Conservation (phyloP, 2,329 filamentous ascomycete species). For the Stenocarpella maydis region DNA sequence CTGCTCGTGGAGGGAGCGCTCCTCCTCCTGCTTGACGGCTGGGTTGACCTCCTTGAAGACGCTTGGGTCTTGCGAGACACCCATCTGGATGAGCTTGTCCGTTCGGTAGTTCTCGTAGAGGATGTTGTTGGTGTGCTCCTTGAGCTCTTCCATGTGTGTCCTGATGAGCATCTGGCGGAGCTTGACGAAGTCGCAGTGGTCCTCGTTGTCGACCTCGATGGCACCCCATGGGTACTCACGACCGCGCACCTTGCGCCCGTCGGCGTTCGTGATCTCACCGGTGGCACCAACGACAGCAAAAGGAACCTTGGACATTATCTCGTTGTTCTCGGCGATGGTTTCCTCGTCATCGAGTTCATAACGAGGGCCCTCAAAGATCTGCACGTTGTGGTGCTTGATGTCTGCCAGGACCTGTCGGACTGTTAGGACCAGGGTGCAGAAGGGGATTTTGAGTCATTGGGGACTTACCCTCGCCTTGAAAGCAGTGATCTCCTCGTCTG, state of each 20-base stretch:
- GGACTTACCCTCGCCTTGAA: constrained; percentile 94
- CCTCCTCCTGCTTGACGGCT: constrained; percentile 99
- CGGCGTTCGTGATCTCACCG: constrained; percentile 87
- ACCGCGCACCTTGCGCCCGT: constrained; percentile 94
- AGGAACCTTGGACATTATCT: constrained; percentile 99
- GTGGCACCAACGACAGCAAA: constrained; percentile 98
- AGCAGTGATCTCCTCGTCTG: constrained; percentile 90
- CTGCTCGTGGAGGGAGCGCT: constrained; percentile 97
- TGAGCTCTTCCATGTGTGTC: constrained; percentile 99
- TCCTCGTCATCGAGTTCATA: constrained; percentile 99
- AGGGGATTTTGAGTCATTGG: too few relatives aligned
- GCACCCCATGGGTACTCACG: constrained; percentile 98
- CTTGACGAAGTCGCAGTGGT: constrained; percentile 99
- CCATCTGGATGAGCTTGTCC: constrained; percentile 98
- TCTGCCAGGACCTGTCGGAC: constrained; percentile 84
- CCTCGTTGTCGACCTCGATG: constrained; percentile 99
- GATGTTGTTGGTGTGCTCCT: constrained; percentile 99
- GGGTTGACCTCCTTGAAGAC: constrained; percentile 99
- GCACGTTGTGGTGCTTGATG: constrained; percentile 95
- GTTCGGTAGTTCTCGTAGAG: constrained; percentile 99
- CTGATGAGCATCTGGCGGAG: constrained; percentile 99
- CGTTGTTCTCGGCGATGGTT: constrained; percentile 99
- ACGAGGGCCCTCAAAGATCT: constrained; percentile 98
- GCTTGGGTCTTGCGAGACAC: constrained; percentile 96
- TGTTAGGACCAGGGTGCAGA: constrained; percentile 26